Base-by-base conservation (phyloP, 352 stramenopile species). In the Pythium guiyangense region DNA sequence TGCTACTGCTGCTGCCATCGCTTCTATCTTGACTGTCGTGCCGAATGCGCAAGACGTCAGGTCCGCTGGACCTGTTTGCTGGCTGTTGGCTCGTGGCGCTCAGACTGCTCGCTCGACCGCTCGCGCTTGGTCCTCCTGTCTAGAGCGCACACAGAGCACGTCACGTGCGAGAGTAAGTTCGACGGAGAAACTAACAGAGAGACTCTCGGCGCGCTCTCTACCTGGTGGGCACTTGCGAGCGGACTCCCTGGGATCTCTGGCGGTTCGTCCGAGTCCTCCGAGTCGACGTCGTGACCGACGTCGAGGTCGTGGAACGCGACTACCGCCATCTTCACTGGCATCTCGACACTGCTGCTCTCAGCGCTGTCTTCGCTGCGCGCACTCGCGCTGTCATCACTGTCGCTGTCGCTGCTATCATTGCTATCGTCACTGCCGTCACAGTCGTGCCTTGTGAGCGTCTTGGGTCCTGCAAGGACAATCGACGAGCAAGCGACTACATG, bases 211-310 rank as follows among this genome's bases (percentile, higher is more conserved):
- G 29, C 29, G 29, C 2, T 34, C 29, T 9, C 29, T 9, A 34
- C 31, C 31, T 37, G 31, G 12, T 37, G 31, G 8, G 5, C 31
- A 37, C 31, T 61, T 18, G 67, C 62, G 27, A 88, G 66, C 2
- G 78, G 78, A 54, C 74, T 88, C 26, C 78, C 81, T 4, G 81
- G 81, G 20, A 91, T 91, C 59, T 91, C 81, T 0, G 81, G 81
- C 6, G 81, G 81, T 48, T 88, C 78, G n/a, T 74, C 68, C 9
- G 62, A 69, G 18, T 66, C 62, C 6, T 78, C 66, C 29, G 69
- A 69, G 50, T 70, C 66, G 1, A 59, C 34, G 15, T 47, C 40
- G 22, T 39, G 34, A 14, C 40, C 34, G 9, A 42, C 50, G 22
- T 56, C 25, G 27, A 47, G 57, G 44, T 60, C n/a, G 17, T 25